Evolutionary conservation across 331 rosid species (phyloP), one percentile per base, ranked within the genome.

Genomic region (Quercus lobata): DNA sequence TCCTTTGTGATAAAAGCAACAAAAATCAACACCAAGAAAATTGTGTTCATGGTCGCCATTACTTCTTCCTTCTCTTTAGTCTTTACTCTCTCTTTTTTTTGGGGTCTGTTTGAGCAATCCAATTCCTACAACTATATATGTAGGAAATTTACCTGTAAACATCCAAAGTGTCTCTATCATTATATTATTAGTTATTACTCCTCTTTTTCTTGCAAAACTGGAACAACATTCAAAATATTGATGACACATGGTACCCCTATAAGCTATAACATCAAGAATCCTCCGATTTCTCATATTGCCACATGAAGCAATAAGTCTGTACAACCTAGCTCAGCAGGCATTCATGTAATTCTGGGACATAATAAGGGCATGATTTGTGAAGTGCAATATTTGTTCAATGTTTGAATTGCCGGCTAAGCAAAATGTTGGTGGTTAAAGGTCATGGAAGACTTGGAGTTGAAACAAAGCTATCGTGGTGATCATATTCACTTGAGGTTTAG

Each of bases 331-430:
- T 24, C 25, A 10, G 25, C 15, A 34, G 57, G 74, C 22, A 37
- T 35, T 30, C 41, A 24, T 60, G 85, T 80, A 79, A 85, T 83
- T 85, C 52, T 21, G 60, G 81, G 61, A 81, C 61, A 78, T 83
- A 80, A 10, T 7, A 41, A 12, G 12, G 72, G 57, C 3, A 11
- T 61, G 30, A 66, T 77, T 76, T 82, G 71, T 27, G 65, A 41
- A 84, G 84, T 57, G 27, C n/a, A 29, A 41, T 77, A 52, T 49
- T 35, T 75, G 78, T 32, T 68, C 54, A 58, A 74, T 53, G 56
- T 75, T 81, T 92, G 87, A 81, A 88, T 88, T 94, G 81, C 61
- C 86, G 69, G 86, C 79, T 74, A 92, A 92, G 98, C 85, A 83
- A 88, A 75, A 76, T 74, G 49, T 52, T 71, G 88, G 86, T 73